Conservation (phyloP, 495 filamentous ascomycete species). For the Lasiosphaeriaceae sp. region DNA sequence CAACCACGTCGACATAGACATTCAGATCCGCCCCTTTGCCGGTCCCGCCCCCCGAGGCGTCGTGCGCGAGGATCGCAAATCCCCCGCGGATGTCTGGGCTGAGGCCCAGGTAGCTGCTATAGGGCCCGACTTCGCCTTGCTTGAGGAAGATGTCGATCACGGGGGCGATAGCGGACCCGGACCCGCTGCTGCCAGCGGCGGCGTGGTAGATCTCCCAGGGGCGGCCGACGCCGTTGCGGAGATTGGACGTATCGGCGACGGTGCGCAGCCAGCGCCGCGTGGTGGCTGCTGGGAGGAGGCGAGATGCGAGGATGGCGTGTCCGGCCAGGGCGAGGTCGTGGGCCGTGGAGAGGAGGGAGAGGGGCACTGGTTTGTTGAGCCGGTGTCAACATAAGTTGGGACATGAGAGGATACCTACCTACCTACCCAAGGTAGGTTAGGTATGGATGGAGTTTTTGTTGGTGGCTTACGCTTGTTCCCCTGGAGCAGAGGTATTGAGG, state of each 20-base stretch:
- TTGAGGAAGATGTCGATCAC: slow-evolving; percentile 44
- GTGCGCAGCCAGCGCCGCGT: slow-evolving; percentile 51
- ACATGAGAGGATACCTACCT: no score
- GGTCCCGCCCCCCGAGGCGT: neutral
- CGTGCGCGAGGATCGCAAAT: slow-evolving; percentile 39
- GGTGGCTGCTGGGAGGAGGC: slow-evolving; percentile 27
- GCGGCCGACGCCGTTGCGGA: slow-evolving; percentile 35
- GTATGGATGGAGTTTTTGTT: neutral
- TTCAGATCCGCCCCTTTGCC: slow-evolving; percentile 12
- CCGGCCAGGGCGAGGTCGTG: slow-evolving; percentile 41
- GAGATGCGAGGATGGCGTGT: slow-evolving; percentile 40
- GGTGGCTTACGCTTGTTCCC: neutral
- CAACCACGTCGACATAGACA: slow-evolving; percentile 10
- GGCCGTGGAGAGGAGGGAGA: slow-evolving; percentile 41
- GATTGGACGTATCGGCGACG: slow-evolving; percentile 30
- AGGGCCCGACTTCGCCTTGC: slow-evolving; percentile 32
- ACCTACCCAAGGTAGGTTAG: no score
- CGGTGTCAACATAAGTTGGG: neutral
- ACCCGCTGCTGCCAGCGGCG: slow-evolving; percentile 2
- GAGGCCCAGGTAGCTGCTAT: slow-evolving; percentile 33
- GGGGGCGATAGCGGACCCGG: slow-evolving; percentile 1
- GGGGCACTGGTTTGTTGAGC: slow-evolving; percentile 30
- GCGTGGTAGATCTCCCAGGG: slow-evolving; percentile 46
- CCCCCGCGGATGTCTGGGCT: slow-evolving; percentile 40
- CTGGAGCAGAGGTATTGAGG: neutral